A percentile compares a stretch with the other conserved stretches of the same genome.
These are phyloP conservation scores for Periconia sp. DNA, from an alignment of 2,329 filamentous ascomycete genomes.

Conservation along the genomic window DNA sequence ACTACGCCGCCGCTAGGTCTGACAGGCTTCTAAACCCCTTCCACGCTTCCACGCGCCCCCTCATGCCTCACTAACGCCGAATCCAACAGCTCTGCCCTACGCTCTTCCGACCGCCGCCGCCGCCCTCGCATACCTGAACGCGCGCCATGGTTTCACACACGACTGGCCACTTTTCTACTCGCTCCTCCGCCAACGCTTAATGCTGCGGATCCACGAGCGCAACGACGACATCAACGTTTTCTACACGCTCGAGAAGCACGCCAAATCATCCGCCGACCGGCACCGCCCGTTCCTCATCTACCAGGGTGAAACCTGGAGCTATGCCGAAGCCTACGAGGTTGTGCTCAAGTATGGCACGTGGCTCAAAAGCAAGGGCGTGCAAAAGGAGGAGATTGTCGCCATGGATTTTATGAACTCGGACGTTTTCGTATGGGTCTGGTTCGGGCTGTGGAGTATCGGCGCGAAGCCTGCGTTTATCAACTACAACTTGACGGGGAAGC, in stretches of 20 bases:
- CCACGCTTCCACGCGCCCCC: background rate
- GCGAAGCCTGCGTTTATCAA: conserved; percentile 44
- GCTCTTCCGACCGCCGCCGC: conserved; percentile 40
- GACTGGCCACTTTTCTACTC: conserved; percentile 63
- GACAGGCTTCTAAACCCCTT: background rate
- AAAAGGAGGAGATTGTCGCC: conserved; percentile 40
- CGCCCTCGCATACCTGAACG: conserved; percentile 65
- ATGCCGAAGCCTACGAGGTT: conserved; percentile 37
- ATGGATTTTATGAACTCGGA: conserved; percentile 43
- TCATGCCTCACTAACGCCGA: background rate
- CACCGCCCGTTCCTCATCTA: conserved; percentile 37
- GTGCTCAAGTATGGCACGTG: conserved; percentile 39
- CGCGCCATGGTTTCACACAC: conserved; percentile 65
- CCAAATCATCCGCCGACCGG: conserved; percentile 22
- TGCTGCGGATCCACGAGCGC: conserved; percentile 52
- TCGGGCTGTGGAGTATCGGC: conserved; percentile 41
- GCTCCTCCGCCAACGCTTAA: conserved; percentile 51
- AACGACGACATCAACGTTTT: conserved; percentile 63
- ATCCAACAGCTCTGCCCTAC: conserved; percentile 25
- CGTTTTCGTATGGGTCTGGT: conserved; percentile 42
- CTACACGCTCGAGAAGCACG: conserved; percentile 38
- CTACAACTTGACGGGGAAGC: conserved; percentile 40
- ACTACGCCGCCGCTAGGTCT: background rate
- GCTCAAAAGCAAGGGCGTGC: conserved; percentile 38
- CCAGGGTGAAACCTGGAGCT: conserved; percentile 36